phyloP scores from a whole-genome alignment of 352 stramenopile genomes.

The Stephanocyclus meneghinianus region DNA sequence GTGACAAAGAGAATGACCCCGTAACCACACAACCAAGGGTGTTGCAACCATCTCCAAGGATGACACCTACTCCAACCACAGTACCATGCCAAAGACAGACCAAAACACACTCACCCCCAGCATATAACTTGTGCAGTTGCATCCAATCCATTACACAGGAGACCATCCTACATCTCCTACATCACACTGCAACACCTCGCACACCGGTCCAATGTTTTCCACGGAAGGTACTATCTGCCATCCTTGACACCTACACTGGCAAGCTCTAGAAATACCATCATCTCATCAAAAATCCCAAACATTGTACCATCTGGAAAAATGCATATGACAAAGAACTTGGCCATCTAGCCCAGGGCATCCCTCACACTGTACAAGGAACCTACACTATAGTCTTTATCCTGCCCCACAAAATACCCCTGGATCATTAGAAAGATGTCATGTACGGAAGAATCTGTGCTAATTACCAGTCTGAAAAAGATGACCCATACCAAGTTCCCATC shows the following conservation, averaged over 20 bases:
- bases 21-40: too few relatives aligned
- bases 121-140: neutral
- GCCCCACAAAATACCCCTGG: neutral
- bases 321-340: constrained; percentile 5
- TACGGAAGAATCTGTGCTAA: neutral
- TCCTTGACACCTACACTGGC: neutral
- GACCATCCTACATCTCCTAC: neutral
- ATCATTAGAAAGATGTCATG: constrained; percentile 1
- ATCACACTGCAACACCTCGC: too few relatives aligned
- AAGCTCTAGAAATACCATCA: constrained; percentile 1
- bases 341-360: constrained; percentile 9
- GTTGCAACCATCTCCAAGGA: neutral
- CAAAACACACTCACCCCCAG: neutral
- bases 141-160: too few relatives aligned
- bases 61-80: neutral
- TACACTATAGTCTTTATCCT: constrained; percentile 18
- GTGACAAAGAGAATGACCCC: too few relatives aligned
- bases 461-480: neutral
- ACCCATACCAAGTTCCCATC: neutral
- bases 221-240: neutral
- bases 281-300: neutral
- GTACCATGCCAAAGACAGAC: constrained; percentile 25
- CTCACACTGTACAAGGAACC: constrained; percentile 3
- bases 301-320: neutral
- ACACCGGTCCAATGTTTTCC: too few relatives aligned